Conservation (phyloP, 2,329 filamentous ascomycete species). For the Botrytis fabae region DNA sequence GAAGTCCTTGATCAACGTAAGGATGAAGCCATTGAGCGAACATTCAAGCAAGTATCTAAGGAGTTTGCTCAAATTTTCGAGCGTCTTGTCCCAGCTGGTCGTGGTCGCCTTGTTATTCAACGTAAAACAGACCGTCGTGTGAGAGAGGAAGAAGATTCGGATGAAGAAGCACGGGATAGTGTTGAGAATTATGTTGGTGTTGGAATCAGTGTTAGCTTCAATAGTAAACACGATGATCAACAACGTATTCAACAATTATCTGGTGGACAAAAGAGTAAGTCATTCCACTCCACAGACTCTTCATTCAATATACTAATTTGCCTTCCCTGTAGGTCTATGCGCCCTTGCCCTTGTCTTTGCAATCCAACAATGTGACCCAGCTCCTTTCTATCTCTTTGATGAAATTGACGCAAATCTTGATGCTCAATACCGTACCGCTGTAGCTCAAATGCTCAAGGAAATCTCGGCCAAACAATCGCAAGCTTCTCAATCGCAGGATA, state of each 20-base stretch:
- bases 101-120: conserved; percentile 89
- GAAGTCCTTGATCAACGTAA: conserved; percentile 91
- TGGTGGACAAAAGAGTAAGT: conserved; percentile 92
- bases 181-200: conserved; percentile 97
- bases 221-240: conserved; percentile 97
- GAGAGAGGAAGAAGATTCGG: conserved; percentile 66
- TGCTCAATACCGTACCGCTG: conserved; percentile 94
- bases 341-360: conserved; percentile 97
- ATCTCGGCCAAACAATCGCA: conserved; percentile 59
- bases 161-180: conserved; percentile 64
- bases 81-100: conserved; percentile 89
- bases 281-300: not conserved
- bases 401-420: conserved; percentile 98
- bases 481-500: conserved; percentile 6
- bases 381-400: conserved; percentile 98
- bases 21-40: conserved; percentile 96
- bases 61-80: conserved; percentile 94
- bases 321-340: conserved; percentile 67
- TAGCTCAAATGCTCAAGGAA: conserved; percentile 82
- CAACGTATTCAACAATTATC: conserved; percentile 96
- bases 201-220: conserved; percentile 96
- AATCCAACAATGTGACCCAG: conserved; percentile 96
- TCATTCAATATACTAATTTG: conserved; percentile 28
- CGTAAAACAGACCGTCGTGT: conserved; percentile 74
- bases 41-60: conserved; percentile 94